Percentiles rank a stretch among this genome's conserved stretches.
These are phyloP conservation scores for Aureobasidium melanogenum DNA, from an alignment of 2,329 filamentous ascomycete species.

Conservation along the genomic window DNA sequence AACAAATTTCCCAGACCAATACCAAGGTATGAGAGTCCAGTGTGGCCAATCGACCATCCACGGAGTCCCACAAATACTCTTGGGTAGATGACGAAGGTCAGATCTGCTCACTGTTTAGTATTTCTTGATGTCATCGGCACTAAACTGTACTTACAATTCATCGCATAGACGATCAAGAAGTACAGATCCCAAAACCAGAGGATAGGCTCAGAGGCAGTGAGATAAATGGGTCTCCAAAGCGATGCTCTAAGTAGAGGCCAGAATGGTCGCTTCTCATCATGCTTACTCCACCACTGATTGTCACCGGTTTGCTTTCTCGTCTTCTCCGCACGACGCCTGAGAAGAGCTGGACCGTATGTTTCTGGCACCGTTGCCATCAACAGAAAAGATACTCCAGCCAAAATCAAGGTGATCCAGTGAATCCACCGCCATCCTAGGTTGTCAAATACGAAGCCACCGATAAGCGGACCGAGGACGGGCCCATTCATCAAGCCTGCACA, in stretches of 20 bases:
- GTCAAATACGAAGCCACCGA: conserved; percentile 7
- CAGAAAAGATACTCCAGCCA: conserved; percentile 49
- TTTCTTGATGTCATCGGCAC: background rate
- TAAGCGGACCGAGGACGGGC: conserved; percentile 2
- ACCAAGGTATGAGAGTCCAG: conserved; percentile 40
- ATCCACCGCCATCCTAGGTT: conserved; percentile 12
- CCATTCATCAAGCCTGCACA: conserved; percentile 66
- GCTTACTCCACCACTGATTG: conserved; percentile 63
- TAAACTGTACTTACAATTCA: conserved; percentile 33
- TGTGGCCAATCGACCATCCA: conserved; percentile 35
- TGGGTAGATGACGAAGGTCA: conserved; percentile 38
- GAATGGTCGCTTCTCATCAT: conserved; percentile 54
- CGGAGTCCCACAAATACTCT: conserved; percentile 45
- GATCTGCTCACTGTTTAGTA: background rate
- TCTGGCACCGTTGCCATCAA: conserved; percentile 42
- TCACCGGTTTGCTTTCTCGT: conserved; percentile 58
- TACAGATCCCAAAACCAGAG: conserved; percentile 40
- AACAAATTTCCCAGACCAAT: conserved; percentile 37
- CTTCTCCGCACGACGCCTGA: conserved; percentile 51
- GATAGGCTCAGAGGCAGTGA: conserved; percentile 38
- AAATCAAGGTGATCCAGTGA: conserved; percentile 30
- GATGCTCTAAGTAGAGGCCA: conserved; percentile 25
- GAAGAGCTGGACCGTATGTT: conserved; percentile 45
- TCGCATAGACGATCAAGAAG: conserved; percentile 38
- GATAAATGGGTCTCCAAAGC: conserved; percentile 34